Base-by-base conservation (phyloP, 2,329 filamentous ascomycete genomes). In the Rhinocladiella similis region DNA sequence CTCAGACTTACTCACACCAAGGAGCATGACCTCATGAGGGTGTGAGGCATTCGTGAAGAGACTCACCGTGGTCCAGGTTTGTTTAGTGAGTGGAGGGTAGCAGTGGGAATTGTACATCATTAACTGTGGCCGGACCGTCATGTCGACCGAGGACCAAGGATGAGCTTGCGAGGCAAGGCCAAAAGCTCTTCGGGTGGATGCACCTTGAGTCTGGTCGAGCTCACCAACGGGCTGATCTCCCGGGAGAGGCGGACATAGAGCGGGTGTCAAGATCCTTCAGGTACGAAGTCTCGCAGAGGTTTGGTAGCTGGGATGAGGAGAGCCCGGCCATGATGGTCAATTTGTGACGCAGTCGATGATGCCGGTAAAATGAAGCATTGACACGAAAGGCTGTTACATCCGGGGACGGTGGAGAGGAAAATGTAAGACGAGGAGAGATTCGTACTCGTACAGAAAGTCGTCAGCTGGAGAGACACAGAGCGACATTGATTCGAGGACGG, bases 281-380 rank as follows among this genome's bases (percentile, higher is more conserved):
- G 29, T 33, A 10, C 29, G 10, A 12, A 2, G 6, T 25, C 22
- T 25, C 22, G 7, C 7, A 7, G 4, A 25, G 7, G 4, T 25
- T 25, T 25, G 22, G 4, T 7, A 25, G 22, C 22, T 45, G 42
- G 14, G 18, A 19, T 7, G 18, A 25, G 20, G 20, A 46, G 4
- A n/a, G 43, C 7, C 20, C 2, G 19, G 43, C 29, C n/a, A 46
- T 46, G 43, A 46, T n/a, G 43, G 10, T 20, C 19, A 22, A 25
- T 25, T 27, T 27, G 43, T 46, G 43, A 46, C 43, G 43, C 43
- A 46, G 20, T 46, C 22, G 43, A 29, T 46, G 43, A 46, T 46
- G 42, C 16, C 14, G 22, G 6, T 33, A 7, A 12, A 12, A 12
- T 7, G 29, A 33, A 33, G 19, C 20, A 45, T 12, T 19, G 22